Evolutionary conservation across 257 asterid species (phyloP).

Genomic region (Nicotiana paniculata): DNA sequence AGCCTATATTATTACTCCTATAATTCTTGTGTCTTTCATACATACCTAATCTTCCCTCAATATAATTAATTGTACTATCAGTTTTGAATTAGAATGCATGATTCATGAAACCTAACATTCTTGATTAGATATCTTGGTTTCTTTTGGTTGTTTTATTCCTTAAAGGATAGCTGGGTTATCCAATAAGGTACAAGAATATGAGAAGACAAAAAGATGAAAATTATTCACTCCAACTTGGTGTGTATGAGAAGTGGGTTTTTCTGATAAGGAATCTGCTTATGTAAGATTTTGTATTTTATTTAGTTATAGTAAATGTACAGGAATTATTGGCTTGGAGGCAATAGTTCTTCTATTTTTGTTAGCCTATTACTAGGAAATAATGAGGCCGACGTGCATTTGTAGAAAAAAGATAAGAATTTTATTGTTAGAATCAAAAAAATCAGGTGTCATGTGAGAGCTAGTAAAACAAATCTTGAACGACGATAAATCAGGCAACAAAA

Average conservation of each 20-base stretch:
- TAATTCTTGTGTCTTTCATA: background rate
- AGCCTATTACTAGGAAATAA: background rate
- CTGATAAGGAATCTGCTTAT: background rate
- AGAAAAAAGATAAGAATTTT: background rate
- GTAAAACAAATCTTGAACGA: no score
- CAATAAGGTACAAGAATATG: background rate
- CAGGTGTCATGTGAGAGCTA: no score
- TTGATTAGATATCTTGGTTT: background rate
- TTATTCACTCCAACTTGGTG: background rate
- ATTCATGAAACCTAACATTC: constrained; percentile 2
- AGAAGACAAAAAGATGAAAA: background rate
- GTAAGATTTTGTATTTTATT: background rate
- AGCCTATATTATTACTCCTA: background rate
- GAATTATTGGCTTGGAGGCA: background rate
- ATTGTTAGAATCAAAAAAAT: no score
- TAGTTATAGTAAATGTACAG: background rate
- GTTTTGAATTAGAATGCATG: background rate
- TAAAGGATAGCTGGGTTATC: background rate
- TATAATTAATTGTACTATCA: background rate
- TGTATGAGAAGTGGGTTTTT: background rate
- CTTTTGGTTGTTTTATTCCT: background rate
- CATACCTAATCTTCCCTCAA: background rate
- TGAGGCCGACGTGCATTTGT: background rate
- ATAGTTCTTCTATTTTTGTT: no score
- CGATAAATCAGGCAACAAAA: no score